Evolutionary conservation across 1,139 yeast genomes (phyloP).

Genomic region (Cylindricascospora bacillispora): DNA sequence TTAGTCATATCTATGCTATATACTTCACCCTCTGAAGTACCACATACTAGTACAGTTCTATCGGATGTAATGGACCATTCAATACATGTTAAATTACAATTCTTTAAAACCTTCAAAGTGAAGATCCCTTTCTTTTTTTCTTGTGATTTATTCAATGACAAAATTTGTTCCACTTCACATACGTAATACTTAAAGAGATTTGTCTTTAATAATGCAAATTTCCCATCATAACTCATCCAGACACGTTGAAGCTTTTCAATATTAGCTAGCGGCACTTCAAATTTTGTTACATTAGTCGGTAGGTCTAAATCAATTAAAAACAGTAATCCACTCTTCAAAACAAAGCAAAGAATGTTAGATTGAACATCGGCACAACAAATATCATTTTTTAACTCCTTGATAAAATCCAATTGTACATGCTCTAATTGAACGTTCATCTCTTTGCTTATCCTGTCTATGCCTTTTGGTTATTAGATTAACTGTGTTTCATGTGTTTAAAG

Average conservation of each 20-base stretch:
- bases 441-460: no score
- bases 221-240: constrained; percentile 18
- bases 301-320: constrained; percentile 19
- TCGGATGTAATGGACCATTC: constrained; percentile 9
- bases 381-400: constrained; percentile 15
- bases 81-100: constrained; percentile 14
- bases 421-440: constrained; percentile 19
- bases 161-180: constrained; percentile 9
- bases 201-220: constrained; percentile 17
- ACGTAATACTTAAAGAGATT: constrained; percentile 21
- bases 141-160: no score
- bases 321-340: constrained; percentile 17
- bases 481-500: no score
- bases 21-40: constrained; percentile 18
- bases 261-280: constrained; percentile 11
- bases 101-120: no score
- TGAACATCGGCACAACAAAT: constrained; percentile 18
- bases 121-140: no score
- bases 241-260: constrained; percentile 14
- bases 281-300: constrained; percentile 18
- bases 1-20: constrained; percentile 8
- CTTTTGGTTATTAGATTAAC: no score
- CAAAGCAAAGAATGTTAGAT: constrained; percentile 18
- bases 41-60: constrained; percentile 12
- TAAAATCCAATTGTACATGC: constrained; percentile 22